Evolutionary conservation across 2,329 filamentous ascomycete species (phyloP).

Genomic region (Aspergillus sp.): DNA sequence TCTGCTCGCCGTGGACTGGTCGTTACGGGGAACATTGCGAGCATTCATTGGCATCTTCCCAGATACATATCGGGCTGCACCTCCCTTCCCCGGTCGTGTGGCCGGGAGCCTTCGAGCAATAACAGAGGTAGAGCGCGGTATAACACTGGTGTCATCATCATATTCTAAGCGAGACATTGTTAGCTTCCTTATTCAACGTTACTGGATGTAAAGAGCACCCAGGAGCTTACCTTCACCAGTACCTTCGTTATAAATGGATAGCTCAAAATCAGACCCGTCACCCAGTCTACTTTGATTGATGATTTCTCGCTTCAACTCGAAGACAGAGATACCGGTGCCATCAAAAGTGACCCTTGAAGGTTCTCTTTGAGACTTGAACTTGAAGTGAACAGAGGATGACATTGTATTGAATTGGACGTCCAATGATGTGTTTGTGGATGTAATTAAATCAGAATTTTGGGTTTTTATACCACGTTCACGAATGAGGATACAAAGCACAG

Average conservation of each 20-base stretch:
- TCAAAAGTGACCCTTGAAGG: conserved; percentile 93
- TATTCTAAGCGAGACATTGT: conserved; percentile 65
- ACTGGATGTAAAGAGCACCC: not conserved
- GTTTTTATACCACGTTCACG: conserved; percentile 23
- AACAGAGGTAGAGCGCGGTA: conserved; percentile 90
- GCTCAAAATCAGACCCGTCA: conserved; percentile 93
- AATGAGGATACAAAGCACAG: conserved; percentile 26
- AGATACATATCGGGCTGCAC: conserved; percentile 91
- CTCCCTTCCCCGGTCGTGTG: conserved; percentile 78
- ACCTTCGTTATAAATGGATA: conserved; percentile 91
- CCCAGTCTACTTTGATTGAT: conserved; percentile 91
- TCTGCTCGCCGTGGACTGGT: conserved; percentile 49
- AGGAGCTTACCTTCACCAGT: conserved; percentile 75
- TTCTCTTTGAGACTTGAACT: conserved; percentile 99
- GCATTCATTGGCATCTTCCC: conserved; percentile 91
- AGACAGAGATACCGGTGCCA: conserved; percentile 95
- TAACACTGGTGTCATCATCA: conserved; percentile 96
- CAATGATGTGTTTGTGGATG: conserved; percentile 27
- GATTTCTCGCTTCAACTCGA: conserved; percentile 98
- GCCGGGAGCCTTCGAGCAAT: conserved; percentile 85
- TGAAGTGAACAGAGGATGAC: conserved; percentile 98
- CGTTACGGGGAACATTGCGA: conserved; percentile 72
- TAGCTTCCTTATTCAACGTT: not conserved
- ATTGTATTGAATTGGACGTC: conserved; percentile 57
- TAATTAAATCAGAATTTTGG: conserved; percentile 30